These are phyloP conservation scores for Talaromyces sp. DNA, from an alignment of 2,329 filamentous ascomycete genomes.

Conservation along the genomic window DNA sequence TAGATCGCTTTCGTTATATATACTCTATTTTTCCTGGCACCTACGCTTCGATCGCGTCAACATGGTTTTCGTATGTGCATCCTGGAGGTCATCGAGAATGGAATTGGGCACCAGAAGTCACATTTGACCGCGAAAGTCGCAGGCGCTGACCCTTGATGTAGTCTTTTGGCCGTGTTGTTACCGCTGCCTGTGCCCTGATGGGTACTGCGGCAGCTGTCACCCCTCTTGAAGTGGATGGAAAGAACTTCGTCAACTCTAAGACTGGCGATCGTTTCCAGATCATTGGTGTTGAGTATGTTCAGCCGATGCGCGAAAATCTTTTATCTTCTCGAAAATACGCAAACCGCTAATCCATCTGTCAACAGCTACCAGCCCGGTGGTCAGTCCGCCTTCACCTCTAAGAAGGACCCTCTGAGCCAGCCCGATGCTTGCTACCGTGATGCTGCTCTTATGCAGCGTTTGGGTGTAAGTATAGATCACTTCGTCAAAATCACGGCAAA, in stretches of 20 bases:
- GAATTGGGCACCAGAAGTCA: no score
- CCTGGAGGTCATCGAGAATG: neutral
- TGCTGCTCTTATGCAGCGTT: constrained; percentile 64
- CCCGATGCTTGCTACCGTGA: constrained; percentile 62
- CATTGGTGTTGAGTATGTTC: constrained; percentile 60
- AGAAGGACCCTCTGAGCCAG: constrained; percentile 60
- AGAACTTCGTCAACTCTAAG: constrained; percentile 63
- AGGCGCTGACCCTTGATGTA: neutral
- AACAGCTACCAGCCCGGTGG: constrained; percentile 65
- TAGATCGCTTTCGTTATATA: neutral
- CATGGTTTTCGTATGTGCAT: constrained; percentile 3
- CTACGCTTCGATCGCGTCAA: constrained; percentile 3
- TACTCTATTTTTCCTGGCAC: neutral
- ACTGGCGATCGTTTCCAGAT: constrained; percentile 64
- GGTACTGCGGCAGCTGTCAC: constrained; percentile 56
- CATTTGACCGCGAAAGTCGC: neutral
- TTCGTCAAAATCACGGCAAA: neutral
- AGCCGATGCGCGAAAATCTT: neutral
- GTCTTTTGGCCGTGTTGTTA: constrained; percentile 40
- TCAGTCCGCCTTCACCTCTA: constrained; percentile 58
- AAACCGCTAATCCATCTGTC: neutral
- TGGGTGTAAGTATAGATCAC: constrained; percentile 52
- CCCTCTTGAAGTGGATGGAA: constrained; percentile 59
- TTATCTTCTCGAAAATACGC: no score
- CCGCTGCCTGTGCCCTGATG: constrained; percentile 46